Base-by-base conservation (phyloP, 2,329 filamentous ascomycete genomes). In the Ascochyta fabae region DNA sequence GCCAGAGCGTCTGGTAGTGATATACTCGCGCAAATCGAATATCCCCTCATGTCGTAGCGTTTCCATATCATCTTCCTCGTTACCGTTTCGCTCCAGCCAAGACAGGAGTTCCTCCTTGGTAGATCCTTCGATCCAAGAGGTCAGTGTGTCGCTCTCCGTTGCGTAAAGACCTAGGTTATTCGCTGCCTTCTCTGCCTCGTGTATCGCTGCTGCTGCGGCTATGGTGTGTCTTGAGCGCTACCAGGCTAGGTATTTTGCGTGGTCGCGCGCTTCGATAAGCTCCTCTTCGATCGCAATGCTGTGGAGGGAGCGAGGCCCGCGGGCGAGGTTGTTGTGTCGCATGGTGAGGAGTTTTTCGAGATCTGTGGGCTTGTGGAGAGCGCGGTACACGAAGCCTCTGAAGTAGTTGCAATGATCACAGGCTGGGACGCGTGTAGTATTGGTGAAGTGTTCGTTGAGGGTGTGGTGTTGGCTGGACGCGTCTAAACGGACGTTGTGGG, bases 371-470 rank as follows among this genome's bases (percentile, higher is more conserved):
- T 15, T 13, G 12, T 27, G 27, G 39, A 43, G 23, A 6, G 9
- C 8, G 31, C 47, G 39, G 24, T 43, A 23, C 2, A 50, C 39
- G 8, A 43, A 29, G n/a, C 31, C 39, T 43, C 38, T 43, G 39
- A 50, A 50, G 31, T 50, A 50, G n/a, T 7, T 23, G 26, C 39
- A 50, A 23, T 50, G 39, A 13, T 50, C 47, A 19, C 47, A 50
- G 4, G 29, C 31, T 22, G 29, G n/a, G 3, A 8, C 3, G 9
- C 23, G 29, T 8, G 16, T 16, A 6, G 29, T 31, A 12, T 27
- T 15, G 9, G 2, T 43, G 31, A 50, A 43, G 39, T 43, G 47
- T 13, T 31, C 12, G 29, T 31, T 31, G 29, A 4, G 12, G 13
- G 29, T 13, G 29, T 12, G 12, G 12, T 31, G 12, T 31, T 13